Conservation (phyloP, 768 basidiomycete species). For the Lepiota subincarnata region DNA sequence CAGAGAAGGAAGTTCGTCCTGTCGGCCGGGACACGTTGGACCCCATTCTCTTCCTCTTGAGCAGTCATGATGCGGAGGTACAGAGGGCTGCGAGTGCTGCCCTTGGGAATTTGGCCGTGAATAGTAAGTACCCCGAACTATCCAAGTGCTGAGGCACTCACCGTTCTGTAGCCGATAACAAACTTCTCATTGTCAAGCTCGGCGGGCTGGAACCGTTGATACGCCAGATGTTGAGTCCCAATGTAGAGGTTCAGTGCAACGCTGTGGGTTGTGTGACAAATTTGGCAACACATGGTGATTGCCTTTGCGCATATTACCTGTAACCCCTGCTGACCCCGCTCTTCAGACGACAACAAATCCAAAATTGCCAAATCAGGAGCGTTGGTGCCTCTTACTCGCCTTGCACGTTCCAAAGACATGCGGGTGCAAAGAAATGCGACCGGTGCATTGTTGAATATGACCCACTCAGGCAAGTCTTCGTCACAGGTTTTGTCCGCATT, state of each 20-base stretch:
- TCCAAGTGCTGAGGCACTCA: not conserved
- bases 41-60: conserved; percentile 94
- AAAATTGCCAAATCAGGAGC: conserved; percentile 99
- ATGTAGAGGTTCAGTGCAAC: conserved; percentile 99
- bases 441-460: conserved; percentile 97
- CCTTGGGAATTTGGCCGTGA: conserved; percentile 95
- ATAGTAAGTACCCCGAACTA: conserved; percentile 59
- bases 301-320: conserved; percentile 7
- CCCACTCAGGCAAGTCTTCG: conserved; percentile 77
- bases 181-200: conserved; percentile 95
- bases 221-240: conserved; percentile 97
- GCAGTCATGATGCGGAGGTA: conserved; percentile 97
- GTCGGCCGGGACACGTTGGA: conserved; percentile 97
- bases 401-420: conserved; percentile 99
- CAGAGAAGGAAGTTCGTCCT: conserved; percentile 97
- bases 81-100: conserved; percentile 98
- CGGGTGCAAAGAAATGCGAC: conserved; percentile 98
- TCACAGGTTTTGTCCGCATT: conserved; percentile 7
- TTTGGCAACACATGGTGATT: conserved; percentile 91
- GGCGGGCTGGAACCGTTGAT: conserved; percentile 97
- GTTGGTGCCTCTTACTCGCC: conserved; percentile 91
- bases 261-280: conserved; percentile 99
- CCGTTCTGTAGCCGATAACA: conserved; percentile 81
- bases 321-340: not conserved
- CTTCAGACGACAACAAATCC: conserved; percentile 95